Percentiles rank a stretch among this genome's conserved stretches.
These are phyloP conservation scores for Lycium barbarum DNA, from an alignment of 257 asterid genomes.

Conservation along the genomic window DNA sequence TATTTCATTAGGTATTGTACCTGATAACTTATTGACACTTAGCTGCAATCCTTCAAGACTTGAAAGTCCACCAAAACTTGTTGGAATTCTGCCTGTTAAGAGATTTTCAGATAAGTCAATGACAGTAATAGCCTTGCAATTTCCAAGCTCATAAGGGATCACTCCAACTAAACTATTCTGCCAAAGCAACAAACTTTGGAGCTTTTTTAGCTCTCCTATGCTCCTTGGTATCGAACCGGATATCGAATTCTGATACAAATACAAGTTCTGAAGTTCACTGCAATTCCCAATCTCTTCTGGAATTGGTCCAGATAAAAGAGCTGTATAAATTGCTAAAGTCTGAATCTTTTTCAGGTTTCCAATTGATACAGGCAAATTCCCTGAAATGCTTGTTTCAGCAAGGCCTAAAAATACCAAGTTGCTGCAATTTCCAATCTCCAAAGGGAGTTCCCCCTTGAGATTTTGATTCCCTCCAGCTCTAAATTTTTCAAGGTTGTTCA, in stretches of 20 bases:
- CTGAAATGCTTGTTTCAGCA: slow-evolving; percentile 86
- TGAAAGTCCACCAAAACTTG: slow-evolving; percentile 62
- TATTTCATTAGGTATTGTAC: slow-evolving; percentile 74
- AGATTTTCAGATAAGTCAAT: slow-evolving; percentile 82
- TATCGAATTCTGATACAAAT: slow-evolving; percentile 80
- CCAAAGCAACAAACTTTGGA: slow-evolving; percentile 70
- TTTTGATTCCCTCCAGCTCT: slow-evolving; percentile 94
- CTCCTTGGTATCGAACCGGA: slow-evolving; percentile 72
- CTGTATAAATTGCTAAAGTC: slow-evolving; percentile 79
- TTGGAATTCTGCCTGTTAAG: slow-evolving; percentile 70
- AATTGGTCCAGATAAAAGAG: slow-evolving; percentile 75
- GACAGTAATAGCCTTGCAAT: slow-evolving; percentile 63
- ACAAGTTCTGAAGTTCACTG: slow-evolving; percentile 73
- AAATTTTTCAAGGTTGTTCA: slow-evolving; percentile 63
- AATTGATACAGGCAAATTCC: slow-evolving; percentile 70
- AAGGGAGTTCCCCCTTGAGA: slow-evolving; percentile 74
- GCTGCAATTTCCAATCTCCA: slow-evolving; percentile 83
- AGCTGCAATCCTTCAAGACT: slow-evolving; percentile 78
- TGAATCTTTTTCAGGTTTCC: slow-evolving; percentile 77
- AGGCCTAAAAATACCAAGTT: slow-evolving; percentile 68
- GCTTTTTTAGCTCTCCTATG: slow-evolving; percentile 68
- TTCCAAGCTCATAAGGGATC: slow-evolving; percentile 73
- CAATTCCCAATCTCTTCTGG: slow-evolving; percentile 93
- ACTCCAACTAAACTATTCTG: slow-evolving; percentile 80
- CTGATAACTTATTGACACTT: slow-evolving; percentile 85